Percentiles rank a stretch among this genome's conserved stretches.
Conservation (phyloP, 2,329 filamentous ascomycete species). For the Penicillium decumbens region DNA sequence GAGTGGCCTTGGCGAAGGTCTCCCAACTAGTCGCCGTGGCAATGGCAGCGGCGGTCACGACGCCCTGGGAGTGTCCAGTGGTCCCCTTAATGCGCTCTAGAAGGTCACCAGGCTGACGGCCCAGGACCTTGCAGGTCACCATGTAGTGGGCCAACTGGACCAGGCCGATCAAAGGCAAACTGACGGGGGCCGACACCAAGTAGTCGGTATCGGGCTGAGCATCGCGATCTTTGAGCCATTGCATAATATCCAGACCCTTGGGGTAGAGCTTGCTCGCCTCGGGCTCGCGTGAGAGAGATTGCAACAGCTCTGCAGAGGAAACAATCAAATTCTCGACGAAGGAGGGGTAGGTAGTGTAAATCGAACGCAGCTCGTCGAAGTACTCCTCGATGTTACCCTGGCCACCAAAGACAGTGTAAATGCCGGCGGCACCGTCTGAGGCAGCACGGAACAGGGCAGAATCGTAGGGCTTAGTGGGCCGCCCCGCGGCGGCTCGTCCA, state of each 20-base stretch:
- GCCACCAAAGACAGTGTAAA: constrained; percentile 94
- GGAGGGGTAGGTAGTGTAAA: constrained; percentile 84
- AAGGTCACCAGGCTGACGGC: constrained; percentile 81
- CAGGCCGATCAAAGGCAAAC: constrained; percentile 90
- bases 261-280: constrained; percentile 91
- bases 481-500: constrained; percentile 74
- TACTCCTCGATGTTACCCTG: constrained; percentile 99
- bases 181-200: constrained; percentile 88
- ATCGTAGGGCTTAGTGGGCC: constrained; percentile 85
- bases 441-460: constrained; percentile 88
- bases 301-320: constrained; percentile 79
- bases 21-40: constrained; percentile 91
- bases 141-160: constrained; percentile 95
- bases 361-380: constrained; percentile 91
- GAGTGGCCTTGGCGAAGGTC: constrained; percentile 74
- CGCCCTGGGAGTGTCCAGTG: constrained; percentile 94
- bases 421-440: constrained; percentile 71
- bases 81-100: constrained; percentile 79
- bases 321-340: constrained; percentile 83
- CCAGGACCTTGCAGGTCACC: constrained; percentile 86
- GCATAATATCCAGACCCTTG: constrained; percentile 92
- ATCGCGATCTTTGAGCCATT: constrained; percentile 85
- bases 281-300: constrained; percentile 74
- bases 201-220: constrained; percentile 92
- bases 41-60: constrained; percentile 87